Conservation (phyloP, 169 alveolate genomes). For the Cryptosporidium sp. region DNA sequence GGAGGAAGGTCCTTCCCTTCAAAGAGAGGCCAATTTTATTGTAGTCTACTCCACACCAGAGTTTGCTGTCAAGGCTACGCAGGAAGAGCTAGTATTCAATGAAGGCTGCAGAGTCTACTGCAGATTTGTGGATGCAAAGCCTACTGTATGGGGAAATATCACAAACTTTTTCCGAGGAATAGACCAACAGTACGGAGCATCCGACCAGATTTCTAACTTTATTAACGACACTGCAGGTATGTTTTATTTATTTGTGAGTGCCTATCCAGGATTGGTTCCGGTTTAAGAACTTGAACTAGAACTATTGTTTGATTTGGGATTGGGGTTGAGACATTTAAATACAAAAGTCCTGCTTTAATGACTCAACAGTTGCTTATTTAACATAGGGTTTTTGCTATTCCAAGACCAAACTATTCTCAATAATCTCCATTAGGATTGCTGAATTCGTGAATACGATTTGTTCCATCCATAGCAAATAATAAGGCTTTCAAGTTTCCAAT, state of each 20-base stretch:
- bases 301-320: background rate
- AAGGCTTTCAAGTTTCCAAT: background rate
- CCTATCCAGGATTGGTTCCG: background rate
- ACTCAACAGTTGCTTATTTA: too few species aligned
- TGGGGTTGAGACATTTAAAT: background rate
- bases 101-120: slow-evolving; percentile 58
- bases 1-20: slow-evolving; percentile 76
- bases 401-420: slow-evolving; percentile 59
- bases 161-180: slow-evolving; percentile 32
- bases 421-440: background rate
- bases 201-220: slow-evolving; percentile 58
- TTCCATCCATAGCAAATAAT: slow-evolving; percentile 67
- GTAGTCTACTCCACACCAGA: slow-evolving; percentile 79
- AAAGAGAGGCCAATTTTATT: slow-evolving; percentile 77
- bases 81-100: slow-evolving; percentile 49
- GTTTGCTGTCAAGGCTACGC: slow-evolving; percentile 68
- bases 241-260: slow-evolving; percentile 7
- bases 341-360: too few species aligned
- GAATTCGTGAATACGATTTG: slow-evolving; percentile 11
- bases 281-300: background rate
- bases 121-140: slow-evolving; percentile 61
- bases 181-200: slow-evolving; percentile 56
- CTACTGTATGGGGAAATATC: slow-evolving; percentile 60
- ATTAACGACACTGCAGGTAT: slow-evolving; percentile 71
- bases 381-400: slow-evolving; percentile 16